Evolutionary conservation across 257 asterid genomes (phyloP).

Genomic region (Plantago elongata): DNA sequence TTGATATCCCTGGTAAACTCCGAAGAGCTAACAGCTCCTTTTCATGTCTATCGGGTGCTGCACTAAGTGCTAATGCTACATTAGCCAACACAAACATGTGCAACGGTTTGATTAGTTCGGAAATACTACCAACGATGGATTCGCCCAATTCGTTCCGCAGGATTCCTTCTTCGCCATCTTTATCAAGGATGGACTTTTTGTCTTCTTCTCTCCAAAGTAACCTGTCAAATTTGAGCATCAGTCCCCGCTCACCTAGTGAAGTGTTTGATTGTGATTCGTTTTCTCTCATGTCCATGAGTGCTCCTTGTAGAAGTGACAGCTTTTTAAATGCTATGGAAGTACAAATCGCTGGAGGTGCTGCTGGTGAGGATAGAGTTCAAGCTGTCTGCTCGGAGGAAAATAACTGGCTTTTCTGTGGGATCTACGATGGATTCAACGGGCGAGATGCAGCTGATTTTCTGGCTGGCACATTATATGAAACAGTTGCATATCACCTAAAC

Average conservation of each 20-base stretch:
- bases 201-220: slow-evolving; percentile 75
- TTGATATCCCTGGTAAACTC: slow-evolving; percentile 55
- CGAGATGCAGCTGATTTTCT: slow-evolving; percentile 97
- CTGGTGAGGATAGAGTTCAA: slow-evolving; percentile 97
- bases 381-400: slow-evolving; percentile 96
- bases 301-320: slow-evolving; percentile 55
- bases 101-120: slow-evolving; percentile 83
- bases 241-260: slow-evolving; percentile 73
- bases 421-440: slow-evolving; percentile 92
- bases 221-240: slow-evolving; percentile 71
- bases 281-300: slow-evolving; percentile 48
- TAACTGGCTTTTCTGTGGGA: slow-evolving; percentile 85
- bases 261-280: slow-evolving; percentile 45
- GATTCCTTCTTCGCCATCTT: slow-evolving; percentile 69
- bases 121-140: slow-evolving; percentile 77
- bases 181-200: slow-evolving; percentile 55
- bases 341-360: slow-evolving; percentile 97
- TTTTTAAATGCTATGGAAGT: slow-evolving; percentile 62
- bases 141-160: slow-evolving; percentile 85
- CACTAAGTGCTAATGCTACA: slow-evolving; percentile 84
- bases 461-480: slow-evolving; percentile 82
- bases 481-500: slow-evolving; percentile 55
- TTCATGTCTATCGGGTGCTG: slow-evolving; percentile 93
- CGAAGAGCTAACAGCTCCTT: slow-evolving; percentile 61
- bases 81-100: slow-evolving; percentile 92